Percentiles rank a stretch among this genome's conserved stretches.
phyloP scores from a whole-genome alignment of 2,329 filamentous ascomycete genomes.

The Coniochaeta sp. region DNA sequence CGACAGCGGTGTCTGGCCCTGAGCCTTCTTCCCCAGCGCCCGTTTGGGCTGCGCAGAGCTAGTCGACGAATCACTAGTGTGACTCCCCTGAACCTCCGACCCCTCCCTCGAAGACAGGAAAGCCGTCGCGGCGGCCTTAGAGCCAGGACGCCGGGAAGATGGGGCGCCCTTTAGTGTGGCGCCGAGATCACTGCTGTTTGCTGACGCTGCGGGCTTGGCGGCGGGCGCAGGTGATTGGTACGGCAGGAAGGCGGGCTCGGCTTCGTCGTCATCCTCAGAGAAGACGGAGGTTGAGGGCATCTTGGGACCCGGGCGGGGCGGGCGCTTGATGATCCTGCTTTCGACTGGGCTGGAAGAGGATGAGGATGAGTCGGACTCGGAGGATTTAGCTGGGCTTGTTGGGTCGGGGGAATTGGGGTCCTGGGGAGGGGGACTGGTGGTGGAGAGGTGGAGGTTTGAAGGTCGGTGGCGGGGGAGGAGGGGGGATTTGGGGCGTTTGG shows the following conservation, averaged over 20 bases:
- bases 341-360: constrained; percentile 48
- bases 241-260: constrained; percentile 48
- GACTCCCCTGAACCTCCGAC: constrained; percentile 27
- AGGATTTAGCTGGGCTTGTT: constrained; percentile 35
- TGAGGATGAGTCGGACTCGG: constrained; percentile 24
- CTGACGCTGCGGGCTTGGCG: constrained; percentile 10
- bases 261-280: constrained; percentile 46
- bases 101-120: background rate
- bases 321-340: constrained; percentile 53
- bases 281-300: constrained; percentile 20
- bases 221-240: constrained; percentile 24
- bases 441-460: background rate
- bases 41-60: too few relatives aligned
- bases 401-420: background rate
- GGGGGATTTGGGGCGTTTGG: constrained; percentile 18
- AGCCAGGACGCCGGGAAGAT: background rate
- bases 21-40: constrained; percentile 22
- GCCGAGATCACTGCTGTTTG: constrained; percentile 28
- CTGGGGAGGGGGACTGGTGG: background rate
- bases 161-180: constrained; percentile 29
- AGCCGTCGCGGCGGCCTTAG: background rate
- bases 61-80: constrained; percentile 57
- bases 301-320: constrained; percentile 40
- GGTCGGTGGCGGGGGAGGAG: constrained; percentile 15
- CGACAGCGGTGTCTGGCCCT: constrained; percentile 40